phyloP scores from a whole-genome alignment of 202 grass and related monocot species.

The Setaria italica region DNA sequence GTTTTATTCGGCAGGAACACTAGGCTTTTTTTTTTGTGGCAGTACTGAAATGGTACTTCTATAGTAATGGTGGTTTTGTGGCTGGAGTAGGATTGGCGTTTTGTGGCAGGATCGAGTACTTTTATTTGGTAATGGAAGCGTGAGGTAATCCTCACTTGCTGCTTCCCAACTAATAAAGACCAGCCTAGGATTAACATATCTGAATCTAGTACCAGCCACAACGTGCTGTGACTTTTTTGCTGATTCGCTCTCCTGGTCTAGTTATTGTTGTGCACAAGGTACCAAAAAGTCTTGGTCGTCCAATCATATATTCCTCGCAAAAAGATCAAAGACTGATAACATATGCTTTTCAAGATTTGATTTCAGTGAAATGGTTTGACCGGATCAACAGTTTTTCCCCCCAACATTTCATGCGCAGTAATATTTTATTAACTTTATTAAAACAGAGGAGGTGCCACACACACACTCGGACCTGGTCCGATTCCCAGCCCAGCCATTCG shows the following conservation, averaged over 20 bases:
- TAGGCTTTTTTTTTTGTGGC: background rate
- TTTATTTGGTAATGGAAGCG: slow-evolving; percentile 29
- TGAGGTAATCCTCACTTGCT: slow-evolving; percentile 20
- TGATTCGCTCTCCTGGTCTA: background rate
- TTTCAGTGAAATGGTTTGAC: background rate
- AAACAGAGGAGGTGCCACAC: background rate
- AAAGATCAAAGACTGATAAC: background rate
- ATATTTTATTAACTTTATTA: no score
- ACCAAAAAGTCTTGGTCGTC: background rate
- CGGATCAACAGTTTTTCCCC: no score
- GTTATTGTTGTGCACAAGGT: background rate
- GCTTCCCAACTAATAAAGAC: slow-evolving; percentile 38
- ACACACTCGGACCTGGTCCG: background rate
- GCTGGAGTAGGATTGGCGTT: background rate
- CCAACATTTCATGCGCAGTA: background rate
- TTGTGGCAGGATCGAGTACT: background rate
- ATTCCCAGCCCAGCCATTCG: no score
- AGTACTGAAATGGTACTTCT: background rate
- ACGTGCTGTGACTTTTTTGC: background rate
- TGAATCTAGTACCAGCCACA: slow-evolving; percentile 21
- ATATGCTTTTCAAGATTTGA: background rate
- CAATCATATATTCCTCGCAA: background rate
- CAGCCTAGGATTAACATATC: slow-evolving; percentile 26
- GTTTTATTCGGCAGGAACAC: background rate
- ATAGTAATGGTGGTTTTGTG: background rate